These are phyloP conservation scores for Monosporascus ibericus DNA, from an alignment of 2,329 filamentous ascomycete genomes.

Conservation along the genomic window DNA sequence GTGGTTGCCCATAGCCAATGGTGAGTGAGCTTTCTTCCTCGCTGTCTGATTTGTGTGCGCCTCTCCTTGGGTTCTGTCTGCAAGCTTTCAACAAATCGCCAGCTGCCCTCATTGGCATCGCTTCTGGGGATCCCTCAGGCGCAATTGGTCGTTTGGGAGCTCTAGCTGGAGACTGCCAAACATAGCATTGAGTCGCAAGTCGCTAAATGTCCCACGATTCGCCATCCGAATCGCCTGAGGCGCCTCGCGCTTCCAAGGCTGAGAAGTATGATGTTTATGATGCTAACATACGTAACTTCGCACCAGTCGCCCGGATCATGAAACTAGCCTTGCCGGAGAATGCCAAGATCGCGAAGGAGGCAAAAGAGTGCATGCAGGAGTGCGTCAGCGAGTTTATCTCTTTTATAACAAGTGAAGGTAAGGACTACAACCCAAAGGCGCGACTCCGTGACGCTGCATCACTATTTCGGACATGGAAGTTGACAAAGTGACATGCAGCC, in stretches of 20 bases:
- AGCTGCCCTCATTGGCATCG: conserved; percentile 37
- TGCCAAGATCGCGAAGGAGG: conserved; percentile 97
- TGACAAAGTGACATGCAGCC: conserved; percentile 48
- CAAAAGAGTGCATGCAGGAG: conserved; percentile 99
- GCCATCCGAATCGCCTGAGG: conserved; percentile 44
- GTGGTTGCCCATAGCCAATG: conserved; percentile 99
- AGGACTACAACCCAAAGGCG: conserved; percentile 26
- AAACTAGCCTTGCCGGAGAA: conserved; percentile 96
- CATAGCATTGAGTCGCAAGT: conserved; percentile 20
- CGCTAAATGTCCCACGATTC: conserved; percentile 54
- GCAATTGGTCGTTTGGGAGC: conserved; percentile 31
- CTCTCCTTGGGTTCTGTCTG: conserved; percentile 27
- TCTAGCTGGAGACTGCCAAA: conserved; percentile 34
- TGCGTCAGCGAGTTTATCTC: conserved; percentile 99
- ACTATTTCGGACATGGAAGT: conserved; percentile 9
- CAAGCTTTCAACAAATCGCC: conserved; percentile 16
- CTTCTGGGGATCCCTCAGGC: conserved; percentile 37
- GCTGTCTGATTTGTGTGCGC: conserved; percentile 44
- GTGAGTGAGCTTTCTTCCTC: conserved; percentile 58
- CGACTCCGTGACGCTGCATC: not conserved
- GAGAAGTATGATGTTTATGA: conserved; percentile 56
- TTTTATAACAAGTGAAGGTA: conserved; percentile 98
- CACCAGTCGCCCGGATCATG: conserved; percentile 98
- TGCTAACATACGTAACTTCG: conserved; percentile 93
- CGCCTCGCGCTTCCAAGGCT: conserved; percentile 39